These are phyloP conservation scores for Pleurotus platypus DNA, from an alignment of 768 basidiomycete genomes.

Conservation along the genomic window DNA sequence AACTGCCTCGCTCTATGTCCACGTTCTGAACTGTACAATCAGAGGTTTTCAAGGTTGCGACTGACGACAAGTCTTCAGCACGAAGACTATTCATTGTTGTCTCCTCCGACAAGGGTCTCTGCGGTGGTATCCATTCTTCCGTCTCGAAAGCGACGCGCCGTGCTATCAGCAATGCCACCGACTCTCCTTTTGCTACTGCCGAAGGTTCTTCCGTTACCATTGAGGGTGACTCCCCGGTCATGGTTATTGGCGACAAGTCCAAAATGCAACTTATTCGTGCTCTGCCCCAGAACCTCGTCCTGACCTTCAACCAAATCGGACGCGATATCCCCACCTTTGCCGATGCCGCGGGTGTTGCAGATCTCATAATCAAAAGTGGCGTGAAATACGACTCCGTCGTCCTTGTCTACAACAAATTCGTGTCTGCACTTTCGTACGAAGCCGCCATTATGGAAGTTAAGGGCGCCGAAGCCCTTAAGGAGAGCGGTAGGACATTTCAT, in stretches of 20 bases:
- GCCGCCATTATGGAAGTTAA: slow-evolving; percentile 70
- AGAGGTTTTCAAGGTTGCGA: slow-evolving; percentile 87
- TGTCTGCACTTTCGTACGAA: slow-evolving; percentile 91
- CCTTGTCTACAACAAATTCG: slow-evolving; percentile 80
- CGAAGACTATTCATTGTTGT: slow-evolving; percentile 90
- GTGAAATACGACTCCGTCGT: slow-evolving; percentile 84
- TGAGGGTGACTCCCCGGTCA: slow-evolving; percentile 62
- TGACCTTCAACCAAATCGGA: slow-evolving; percentile 98
- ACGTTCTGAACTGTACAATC: slow-evolving; percentile 11
- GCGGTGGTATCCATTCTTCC: slow-evolving; percentile 98
- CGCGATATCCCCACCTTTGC: slow-evolving; percentile 96
- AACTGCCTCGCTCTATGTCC: slow-evolving; percentile 8
- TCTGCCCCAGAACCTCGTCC: slow-evolving; percentile 58
- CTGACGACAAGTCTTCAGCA: slow-evolving; percentile 63
- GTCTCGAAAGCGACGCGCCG: slow-evolving; percentile 87
- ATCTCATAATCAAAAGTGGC: slow-evolving; percentile 83
- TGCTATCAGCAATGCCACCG: slow-evolving; percentile 52
- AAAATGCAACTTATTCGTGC: slow-evolving; percentile 84
- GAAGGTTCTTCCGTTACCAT: slow-evolving; percentile 39
- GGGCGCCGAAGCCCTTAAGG: slow-evolving; percentile 77
- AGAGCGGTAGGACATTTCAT: slow-evolving; percentile 53
- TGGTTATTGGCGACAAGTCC: slow-evolving; percentile 96
- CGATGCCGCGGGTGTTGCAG: slow-evolving; percentile 91
- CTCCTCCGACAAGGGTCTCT: slow-evolving; percentile 98
- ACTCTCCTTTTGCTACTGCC: slow-evolving; percentile 43